Conservation (phyloP, 1,139 yeast species). For the Arxiozyma bovina region DNA sequence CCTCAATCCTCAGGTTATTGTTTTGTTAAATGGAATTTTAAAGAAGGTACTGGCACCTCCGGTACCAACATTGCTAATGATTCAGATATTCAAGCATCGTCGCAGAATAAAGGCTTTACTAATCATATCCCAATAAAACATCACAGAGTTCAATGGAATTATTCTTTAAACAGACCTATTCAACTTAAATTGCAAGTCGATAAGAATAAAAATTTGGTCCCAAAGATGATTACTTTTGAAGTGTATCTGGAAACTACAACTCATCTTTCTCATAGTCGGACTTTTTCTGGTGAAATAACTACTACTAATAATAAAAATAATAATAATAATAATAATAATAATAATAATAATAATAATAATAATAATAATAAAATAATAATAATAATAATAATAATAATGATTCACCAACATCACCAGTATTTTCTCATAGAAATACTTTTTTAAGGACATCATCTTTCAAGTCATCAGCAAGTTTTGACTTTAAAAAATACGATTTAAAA, state of each 20-base stretch:
- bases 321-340: not conserved
- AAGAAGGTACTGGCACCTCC: conserved; percentile 34
- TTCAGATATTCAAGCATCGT: conserved; percentile 8
- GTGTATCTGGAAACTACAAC: conserved; percentile 30
- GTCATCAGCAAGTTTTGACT: conserved; percentile 4
- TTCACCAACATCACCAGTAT: not conserved
- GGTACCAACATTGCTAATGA: conserved; percentile 7
- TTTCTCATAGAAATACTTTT: not conserved
- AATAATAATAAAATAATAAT: too few species aligned
- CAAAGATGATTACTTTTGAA: conserved; percentile 33
- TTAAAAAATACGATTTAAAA: not conserved
- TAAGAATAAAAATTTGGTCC: conserved; percentile 29
- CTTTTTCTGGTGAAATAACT: not conserved
- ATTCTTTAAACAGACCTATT: conserved; percentile 31
- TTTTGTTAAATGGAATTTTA: conserved; percentile 51
- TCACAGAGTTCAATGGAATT: conserved; percentile 45
- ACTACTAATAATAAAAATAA: not conserved
- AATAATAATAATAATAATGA: not conserved
- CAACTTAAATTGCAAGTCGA: conserved; percentile 38
- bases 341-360: too few species aligned
- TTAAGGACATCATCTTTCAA: conserved; percentile 3
- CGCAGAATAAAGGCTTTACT: conserved; percentile 22
- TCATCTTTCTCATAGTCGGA: not conserved
- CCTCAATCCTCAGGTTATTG: conserved; percentile 73
- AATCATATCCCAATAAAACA: conserved; percentile 36